Base-by-base conservation (phyloP, 108 stramenopile species). In the Cafeteria roenbergensis region DNA sequence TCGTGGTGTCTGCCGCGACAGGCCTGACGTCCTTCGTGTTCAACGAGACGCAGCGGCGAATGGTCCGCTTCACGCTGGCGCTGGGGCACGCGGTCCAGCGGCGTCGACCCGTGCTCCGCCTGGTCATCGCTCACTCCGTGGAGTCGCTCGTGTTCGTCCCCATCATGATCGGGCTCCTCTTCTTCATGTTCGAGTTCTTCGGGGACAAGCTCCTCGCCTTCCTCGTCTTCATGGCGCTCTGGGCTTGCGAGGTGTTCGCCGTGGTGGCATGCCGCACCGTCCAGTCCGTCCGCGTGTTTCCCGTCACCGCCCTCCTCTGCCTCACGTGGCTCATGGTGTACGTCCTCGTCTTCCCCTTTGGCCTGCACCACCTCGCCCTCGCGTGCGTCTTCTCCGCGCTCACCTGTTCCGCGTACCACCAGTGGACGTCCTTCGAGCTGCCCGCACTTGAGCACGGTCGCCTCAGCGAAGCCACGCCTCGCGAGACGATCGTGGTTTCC, bases 31-130 rank as follows among this genome's bases (percentile, higher is more conserved):
- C 77, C 33, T 92, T 89, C 75, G 90, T 88, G 1, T 79, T 96
- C 12, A 78, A 87, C 29, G 90, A 93, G 77, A 93, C 94, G 50
- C 94, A 95, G 85, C 88, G 87, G 63, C 81, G 92, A n/a, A 93
- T 95, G 94, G 66, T 95, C 50, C 81, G 83, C 51, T 93, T 95
- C 68, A 90, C 92, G 8, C 75, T 86, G 35, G 82, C 86, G 25
- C 73, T 95, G 4, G 85, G 86, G 67, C 63, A 78, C 37, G 77
- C 75, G 8, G 80, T 93, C 1, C 72, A 79, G 0, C 28, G 71
- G 8, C 69, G 79, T 0, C 25, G 48, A 6, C 75, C 84, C 22
- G 73, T 90, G 60, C 79, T 87, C 25, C 62, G 73, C 27, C 62
- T 79, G 26, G 56, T 81, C 2, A 33, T 72, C 27, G 37, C 73